Evolutionary conservation across 768 basidiomycete genomes (phyloP), one percentile per base, ranked within the genome.

Genomic region (Fomitopsis serialis): DNA sequence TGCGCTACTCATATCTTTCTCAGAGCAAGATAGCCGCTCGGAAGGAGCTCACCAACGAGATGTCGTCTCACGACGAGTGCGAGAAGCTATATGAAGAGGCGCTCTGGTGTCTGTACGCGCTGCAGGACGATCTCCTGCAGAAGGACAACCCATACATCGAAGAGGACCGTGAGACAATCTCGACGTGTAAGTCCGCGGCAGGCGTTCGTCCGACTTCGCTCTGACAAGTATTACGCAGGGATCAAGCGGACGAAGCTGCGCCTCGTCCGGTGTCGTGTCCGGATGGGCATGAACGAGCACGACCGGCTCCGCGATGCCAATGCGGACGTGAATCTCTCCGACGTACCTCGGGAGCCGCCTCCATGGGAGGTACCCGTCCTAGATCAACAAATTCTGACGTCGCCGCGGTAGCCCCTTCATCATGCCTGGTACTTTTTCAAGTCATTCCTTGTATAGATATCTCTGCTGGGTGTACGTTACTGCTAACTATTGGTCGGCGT

Each of bases 41-140:
- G 44, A 92, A 93, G 62, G 96, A 98, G 64, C 78, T 98, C 0
- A 72, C 90, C 11, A 91, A 92, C 63, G 81, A 88, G 64, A 85
- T 84, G 36, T 75, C 76, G 42, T 80, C 80, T 25, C 84, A 89
- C 0, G 80, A 88, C 58, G 88, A 92, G 63, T 95, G 93, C 67
- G 92, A 97, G 74, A 89, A 87, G 66, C 75, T 96, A 35, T 99
- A 98, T 69, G 95, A 98, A 63, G 92, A 92, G 61, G 92, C 92
- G 0, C 68, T 98, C 8, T 97, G 93, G 92, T 89, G 94, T 65
- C 75, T 98, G 27, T 91, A 94, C 58, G 89, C 93, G 0, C 75
- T 98, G 8, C 87, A 94, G 65, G 97, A 98, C 65, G 89, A 96
- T 62, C 74, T 92, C 1, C 66, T 89, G 56, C 87, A 92, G 66